Percentiles rank a stretch among this genome's conserved stretches.
Evolutionary conservation across 2,329 filamentous ascomycete genomes (phyloP).

Genomic region (Nemania bipapillata): DNA sequence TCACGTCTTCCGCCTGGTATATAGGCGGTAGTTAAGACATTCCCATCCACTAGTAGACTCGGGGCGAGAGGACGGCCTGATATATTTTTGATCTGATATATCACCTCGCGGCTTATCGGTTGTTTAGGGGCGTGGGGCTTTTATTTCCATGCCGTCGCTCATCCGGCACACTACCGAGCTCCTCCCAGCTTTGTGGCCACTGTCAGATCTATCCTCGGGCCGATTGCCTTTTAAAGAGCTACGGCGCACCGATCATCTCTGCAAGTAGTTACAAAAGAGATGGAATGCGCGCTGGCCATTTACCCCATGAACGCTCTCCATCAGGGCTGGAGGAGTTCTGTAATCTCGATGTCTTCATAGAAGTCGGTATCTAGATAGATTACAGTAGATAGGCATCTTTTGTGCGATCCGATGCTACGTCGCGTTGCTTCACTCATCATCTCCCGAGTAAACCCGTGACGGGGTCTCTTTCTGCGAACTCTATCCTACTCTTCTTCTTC

Average conservation of each 20-base stretch:
- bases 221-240: constrained; percentile 16
- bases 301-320: not conserved
- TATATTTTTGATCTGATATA: constrained; percentile 7
- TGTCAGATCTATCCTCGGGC: constrained; percentile 29
- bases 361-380: constrained; percentile 3
- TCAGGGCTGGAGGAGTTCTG: not conserved
- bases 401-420: constrained; percentile 21
- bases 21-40: constrained; percentile 8
- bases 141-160: constrained; percentile 8
- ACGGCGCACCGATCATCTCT: not conserved
- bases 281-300: not conserved
- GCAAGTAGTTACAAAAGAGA: not conserved
- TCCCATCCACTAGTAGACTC: not conserved
- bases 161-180: constrained; percentile 31
- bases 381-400: too few relatives aligned
- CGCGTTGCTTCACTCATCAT: not conserved
- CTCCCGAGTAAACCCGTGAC: not conserved
- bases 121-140: constrained; percentile 22
- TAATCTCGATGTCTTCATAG: not conserved
- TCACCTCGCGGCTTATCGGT: constrained; percentile 22
- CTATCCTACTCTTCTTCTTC: constrained; percentile 2
- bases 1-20: not conserved
- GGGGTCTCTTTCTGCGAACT: not conserved
- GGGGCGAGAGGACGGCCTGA: constrained; percentile 5
- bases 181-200: constrained; percentile 15